Conservation (phyloP, 1,284 basidiomycete genomes). For the Fomes fomentarius region DNA sequence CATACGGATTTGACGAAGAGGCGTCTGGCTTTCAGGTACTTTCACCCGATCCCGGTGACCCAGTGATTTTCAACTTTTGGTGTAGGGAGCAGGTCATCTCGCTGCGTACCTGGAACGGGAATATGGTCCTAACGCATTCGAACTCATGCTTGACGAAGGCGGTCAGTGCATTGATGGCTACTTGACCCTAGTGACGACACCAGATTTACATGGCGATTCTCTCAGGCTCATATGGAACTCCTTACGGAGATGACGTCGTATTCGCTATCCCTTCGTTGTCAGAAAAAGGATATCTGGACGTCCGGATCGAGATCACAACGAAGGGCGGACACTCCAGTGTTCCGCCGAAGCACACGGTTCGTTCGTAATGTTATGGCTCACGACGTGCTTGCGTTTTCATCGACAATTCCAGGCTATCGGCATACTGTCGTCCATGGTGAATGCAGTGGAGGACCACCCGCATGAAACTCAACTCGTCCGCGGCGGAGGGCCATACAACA, state of each 20-base stretch:
- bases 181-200: too few relatives aligned
- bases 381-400: too few relatives aligned
- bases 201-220: too few relatives aligned
- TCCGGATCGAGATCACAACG: conserved; percentile 48
- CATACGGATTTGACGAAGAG: conserved; percentile 76
- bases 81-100: conserved; percentile 52
- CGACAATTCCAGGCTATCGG: conserved; percentile 49
- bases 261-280: conserved; percentile 54
- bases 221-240: conserved; percentile 35
- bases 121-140: conserved; percentile 56
- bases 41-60: conserved; percentile 14
- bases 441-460: conserved; percentile 50
- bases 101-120: conserved; percentile 46
- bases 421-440: conserved; percentile 51
- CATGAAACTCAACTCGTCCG: conserved; percentile 39
- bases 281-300: conserved; percentile 70
- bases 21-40: conserved; percentile 48
- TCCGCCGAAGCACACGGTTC: conserved; percentile 59
- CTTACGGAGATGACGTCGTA: conserved; percentile 37
- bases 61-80: background rate
- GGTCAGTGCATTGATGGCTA: conserved; percentile 30
- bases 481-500: conserved; percentile 24
- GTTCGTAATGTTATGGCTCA: conserved; percentile 1
- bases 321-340: conserved; percentile 70
- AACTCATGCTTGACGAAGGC: conserved; percentile 58